Conservation (phyloP, 2,329 filamentous ascomycete species). For the Aspergillus sp. region DNA sequence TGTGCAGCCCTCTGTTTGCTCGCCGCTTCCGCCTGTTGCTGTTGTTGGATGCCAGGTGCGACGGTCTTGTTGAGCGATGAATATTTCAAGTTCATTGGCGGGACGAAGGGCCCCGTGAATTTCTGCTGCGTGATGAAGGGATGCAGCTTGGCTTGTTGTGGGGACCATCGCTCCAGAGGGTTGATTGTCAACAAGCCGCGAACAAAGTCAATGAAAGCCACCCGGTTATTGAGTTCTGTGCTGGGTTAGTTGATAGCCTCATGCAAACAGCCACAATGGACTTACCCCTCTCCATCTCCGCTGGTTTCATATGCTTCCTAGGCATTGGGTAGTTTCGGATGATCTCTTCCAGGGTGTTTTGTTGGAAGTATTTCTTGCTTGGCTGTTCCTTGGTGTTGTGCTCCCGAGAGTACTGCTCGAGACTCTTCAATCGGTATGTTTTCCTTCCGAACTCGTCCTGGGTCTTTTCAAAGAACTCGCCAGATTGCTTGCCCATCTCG, state of each 20-base stretch:
- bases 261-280: slow-evolving; percentile 3
- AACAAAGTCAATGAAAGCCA: slow-evolving; percentile 98
- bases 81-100: slow-evolving; percentile 93
- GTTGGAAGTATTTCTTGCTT: slow-evolving; percentile 99
- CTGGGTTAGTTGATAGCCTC: slow-evolving; percentile 17
- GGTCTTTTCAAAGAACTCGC: slow-evolving; percentile 93
- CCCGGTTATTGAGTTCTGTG: slow-evolving; percentile 94
- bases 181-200: slow-evolving; percentile 91
- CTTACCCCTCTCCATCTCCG: slow-evolving; percentile 91
- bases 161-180: slow-evolving; percentile 93
- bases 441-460: slow-evolving; percentile 89
- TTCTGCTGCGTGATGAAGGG: slow-evolving; percentile 99
- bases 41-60: slow-evolving; percentile 89
- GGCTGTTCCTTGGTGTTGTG: slow-evolving; percentile 97
- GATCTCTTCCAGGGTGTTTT: slow-evolving; percentile 89
- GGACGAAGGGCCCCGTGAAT: slow-evolving; percentile 92
- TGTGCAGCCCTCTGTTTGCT: slow-evolving; percentile 81
- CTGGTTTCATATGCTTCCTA: slow-evolving; percentile 98
- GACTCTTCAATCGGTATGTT: slow-evolving; percentile 88
- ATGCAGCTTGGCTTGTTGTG: slow-evolving; percentile 93
- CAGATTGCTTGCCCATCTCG: slow-evolving; percentile 96
- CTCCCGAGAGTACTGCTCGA: slow-evolving; percentile 96
- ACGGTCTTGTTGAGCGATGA: slow-evolving; percentile 82
- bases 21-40: slow-evolving; percentile 88
- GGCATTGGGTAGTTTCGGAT: slow-evolving; percentile 98